phyloP scores from a whole-genome alignment of 2,329 filamentous ascomycete genomes.

The Saccharata proteae region DNA sequence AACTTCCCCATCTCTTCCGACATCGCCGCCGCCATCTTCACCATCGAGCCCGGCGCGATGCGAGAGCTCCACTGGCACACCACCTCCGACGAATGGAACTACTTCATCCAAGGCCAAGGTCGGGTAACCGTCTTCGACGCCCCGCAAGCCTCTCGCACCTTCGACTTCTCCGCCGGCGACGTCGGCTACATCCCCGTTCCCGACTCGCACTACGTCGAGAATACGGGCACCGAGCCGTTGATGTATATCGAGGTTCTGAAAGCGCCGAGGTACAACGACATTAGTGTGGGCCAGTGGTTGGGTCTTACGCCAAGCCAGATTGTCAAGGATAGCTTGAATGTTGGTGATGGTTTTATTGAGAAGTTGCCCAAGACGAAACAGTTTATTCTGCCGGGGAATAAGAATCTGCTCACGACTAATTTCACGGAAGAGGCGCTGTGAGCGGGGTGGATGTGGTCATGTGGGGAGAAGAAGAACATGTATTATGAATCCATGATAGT shows the following conservation, averaged over 20 bases:
- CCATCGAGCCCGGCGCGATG: constrained; percentile 50
- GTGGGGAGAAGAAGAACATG: too few species aligned
- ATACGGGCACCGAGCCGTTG: constrained; percentile 45
- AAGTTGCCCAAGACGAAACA: constrained; percentile 26
- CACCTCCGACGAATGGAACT: constrained; percentile 48
- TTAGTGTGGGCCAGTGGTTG: constrained; percentile 47
- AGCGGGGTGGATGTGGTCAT: too few species aligned
- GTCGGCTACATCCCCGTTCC: constrained; percentile 47
- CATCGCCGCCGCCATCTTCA: constrained; percentile 46
- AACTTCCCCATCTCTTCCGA: constrained; percentile 45
- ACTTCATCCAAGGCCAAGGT: constrained; percentile 44
- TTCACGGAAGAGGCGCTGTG: constrained; percentile 18
- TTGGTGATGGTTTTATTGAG: constrained; percentile 16
- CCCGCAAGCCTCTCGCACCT: constrained; percentile 39
- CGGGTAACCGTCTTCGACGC: constrained; percentile 46
- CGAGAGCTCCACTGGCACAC: constrained; percentile 55
- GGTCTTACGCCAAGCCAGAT: constrained; percentile 35
- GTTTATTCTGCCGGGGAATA: constrained; percentile 26
- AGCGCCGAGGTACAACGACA: constrained; percentile 39
- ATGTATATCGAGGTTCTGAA: constrained; percentile 50
- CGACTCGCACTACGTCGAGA: constrained; percentile 49
- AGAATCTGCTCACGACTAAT: constrained; percentile 24
- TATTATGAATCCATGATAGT: too few species aligned
- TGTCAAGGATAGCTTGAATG: constrained; percentile 21
- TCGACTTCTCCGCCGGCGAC: constrained; percentile 48